phyloP scores from a whole-genome alignment of 2,329 filamentous ascomycete species.

The Emmonsiellopsis sp. region DNA sequence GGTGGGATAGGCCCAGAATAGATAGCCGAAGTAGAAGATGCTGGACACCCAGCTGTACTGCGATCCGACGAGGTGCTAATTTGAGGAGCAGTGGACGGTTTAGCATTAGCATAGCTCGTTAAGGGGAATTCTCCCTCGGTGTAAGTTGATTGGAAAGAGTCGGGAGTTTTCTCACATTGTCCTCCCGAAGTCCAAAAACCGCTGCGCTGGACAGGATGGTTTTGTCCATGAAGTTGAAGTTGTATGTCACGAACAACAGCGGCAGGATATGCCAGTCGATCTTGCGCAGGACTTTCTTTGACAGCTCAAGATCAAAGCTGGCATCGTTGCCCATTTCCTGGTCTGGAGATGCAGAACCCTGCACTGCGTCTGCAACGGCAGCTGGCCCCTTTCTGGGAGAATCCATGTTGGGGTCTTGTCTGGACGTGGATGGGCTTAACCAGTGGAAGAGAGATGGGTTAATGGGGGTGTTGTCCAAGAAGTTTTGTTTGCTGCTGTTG shows the following conservation, averaged over 20 bases:
- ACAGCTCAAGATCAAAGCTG: background rate
- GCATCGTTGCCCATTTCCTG: background rate
- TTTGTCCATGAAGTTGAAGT: constrained; percentile 55
- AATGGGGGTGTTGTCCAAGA: too few species aligned
- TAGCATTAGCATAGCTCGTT: background rate
- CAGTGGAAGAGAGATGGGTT: too few species aligned
- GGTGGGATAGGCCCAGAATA: constrained; percentile 35
- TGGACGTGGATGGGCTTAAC: too few species aligned
- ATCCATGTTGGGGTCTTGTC: too few species aligned
- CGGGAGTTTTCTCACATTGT: background rate
- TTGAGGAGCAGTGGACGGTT: constrained; percentile 11
- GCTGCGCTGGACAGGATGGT: constrained; percentile 46
- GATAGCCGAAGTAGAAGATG: constrained; percentile 44
- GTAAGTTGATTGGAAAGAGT: too few species aligned
- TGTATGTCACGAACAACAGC: constrained; percentile 48
- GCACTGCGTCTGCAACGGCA: too few species aligned
- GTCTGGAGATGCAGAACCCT: background rate
- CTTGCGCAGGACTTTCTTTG: constrained; percentile 38
- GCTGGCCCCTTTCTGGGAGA: too few species aligned
- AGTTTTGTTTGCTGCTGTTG: too few species aligned
- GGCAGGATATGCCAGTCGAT: constrained; percentile 49
- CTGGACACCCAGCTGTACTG: constrained; percentile 44
- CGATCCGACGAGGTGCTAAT: constrained; percentile 39
- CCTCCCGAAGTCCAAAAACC: constrained; percentile 43
- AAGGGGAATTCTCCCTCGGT: too few species aligned